A percentile compares a stretch with the other conserved stretches of the same genome.
Evolutionary conservation across 306 rosid genomes (phyloP).

Genomic region (Oxytropis ochrocephala): DNA sequence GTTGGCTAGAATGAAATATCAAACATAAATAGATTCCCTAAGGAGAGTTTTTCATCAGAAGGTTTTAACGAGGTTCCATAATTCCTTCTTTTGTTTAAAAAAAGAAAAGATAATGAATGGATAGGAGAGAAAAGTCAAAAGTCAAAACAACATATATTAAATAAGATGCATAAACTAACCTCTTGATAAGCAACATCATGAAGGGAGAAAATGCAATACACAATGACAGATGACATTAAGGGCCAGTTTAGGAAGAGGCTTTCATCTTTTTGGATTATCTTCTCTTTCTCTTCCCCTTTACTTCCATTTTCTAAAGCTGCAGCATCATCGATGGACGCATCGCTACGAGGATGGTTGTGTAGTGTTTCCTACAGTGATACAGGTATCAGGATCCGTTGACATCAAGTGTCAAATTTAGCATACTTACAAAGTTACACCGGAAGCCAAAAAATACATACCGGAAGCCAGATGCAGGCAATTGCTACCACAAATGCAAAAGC

Average conservation of each 20-base stretch:
- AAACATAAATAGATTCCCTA: too few relatives aligned
- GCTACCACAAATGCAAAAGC: slow-evolving; percentile 16
- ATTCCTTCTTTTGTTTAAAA: too few relatives aligned
- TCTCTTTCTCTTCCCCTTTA: slow-evolving; percentile 1
- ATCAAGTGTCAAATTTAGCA: too few relatives aligned
- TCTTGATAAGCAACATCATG: slow-evolving; percentile 77
- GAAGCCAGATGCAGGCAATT: slow-evolving; percentile 42
- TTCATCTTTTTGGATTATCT: slow-evolving; percentile 18
- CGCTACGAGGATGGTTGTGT: slow-evolving; percentile 43
- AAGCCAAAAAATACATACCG: slow-evolving; percentile 31
- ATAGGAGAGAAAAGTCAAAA: too few relatives aligned
- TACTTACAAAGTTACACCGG: too few relatives aligned
- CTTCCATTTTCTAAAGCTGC: slow-evolving; percentile 46
- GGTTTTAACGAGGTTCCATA: too few relatives aligned
- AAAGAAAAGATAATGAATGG: too few relatives aligned
- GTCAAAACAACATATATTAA: too few relatives aligned
- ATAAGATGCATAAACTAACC: neutral
- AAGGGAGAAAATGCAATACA: slow-evolving; percentile 64
- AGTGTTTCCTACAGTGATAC: slow-evolving; percentile 58
- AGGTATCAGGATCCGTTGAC: neutral
- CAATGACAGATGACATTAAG: slow-evolving; percentile 61
- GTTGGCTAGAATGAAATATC: too few relatives aligned
- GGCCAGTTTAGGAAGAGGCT: slow-evolving; percentile 74
- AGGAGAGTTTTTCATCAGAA: too few relatives aligned
- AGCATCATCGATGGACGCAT: slow-evolving; percentile 12